Base-by-base conservation (phyloP, 257 asterid species). In the Nicotiana noctiflora region DNA sequence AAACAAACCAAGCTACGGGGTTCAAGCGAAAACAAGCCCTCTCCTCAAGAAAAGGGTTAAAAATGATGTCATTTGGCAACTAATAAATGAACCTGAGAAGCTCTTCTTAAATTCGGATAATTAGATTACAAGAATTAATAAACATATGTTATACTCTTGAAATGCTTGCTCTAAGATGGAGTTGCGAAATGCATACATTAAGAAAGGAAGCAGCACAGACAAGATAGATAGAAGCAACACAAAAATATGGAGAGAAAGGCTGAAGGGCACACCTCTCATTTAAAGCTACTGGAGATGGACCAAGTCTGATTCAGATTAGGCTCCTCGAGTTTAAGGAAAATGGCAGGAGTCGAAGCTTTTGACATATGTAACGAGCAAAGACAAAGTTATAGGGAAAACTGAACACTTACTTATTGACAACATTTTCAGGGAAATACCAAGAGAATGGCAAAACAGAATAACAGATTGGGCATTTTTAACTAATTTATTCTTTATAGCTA, bases 181-280 rank as follows among this genome's bases (percentile, higher is more conserved):
- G 25, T 56, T 7, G 25, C 62, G n/a, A 19, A 21, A 19, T 23
- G 23, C 25, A 46, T 46, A 23, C 46, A 70, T 44, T 70, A 3
- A 49, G 21, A 23, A 2, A 46, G 14, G 60, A 8, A 49, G 25
- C 12, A 72, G 60, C 15, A 72, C 18, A 51, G 5, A 51, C 56
- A 51, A 12, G 18, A 51, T 0, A 51, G 0, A 51, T 51, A 10
- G 56, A 51, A 51, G 13, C 15, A 2, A 9, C 56, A 51, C 56
- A 51, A 11, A 51, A 13, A 51, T 51, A 11, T 51, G 56, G 18
- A 51, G 18, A 51, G 18, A 51, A 11, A 51, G 6, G 17, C 56
- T 51, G 56, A 51, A 51, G 56, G 56, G 56, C 18, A 51, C 56
- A 51, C 60, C 77, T 72, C 77, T 46, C 77, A 72, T 72, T 72